Conservation (phyloP, 352 stramenopile genomes). For the Halophytophthora polymorphica region DNA sequence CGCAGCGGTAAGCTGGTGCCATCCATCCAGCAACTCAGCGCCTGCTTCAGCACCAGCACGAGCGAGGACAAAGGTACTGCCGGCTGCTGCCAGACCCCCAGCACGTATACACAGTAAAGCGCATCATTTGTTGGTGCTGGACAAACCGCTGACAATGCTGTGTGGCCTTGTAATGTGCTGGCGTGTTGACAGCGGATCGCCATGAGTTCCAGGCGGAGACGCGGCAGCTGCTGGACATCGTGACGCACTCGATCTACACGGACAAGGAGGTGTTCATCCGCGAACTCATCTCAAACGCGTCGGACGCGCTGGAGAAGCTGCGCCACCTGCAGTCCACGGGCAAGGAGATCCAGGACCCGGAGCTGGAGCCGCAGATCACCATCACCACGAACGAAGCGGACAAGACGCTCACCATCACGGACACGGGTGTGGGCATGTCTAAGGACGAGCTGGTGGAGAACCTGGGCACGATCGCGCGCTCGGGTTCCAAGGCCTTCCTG, state of each 20-base stretch:
- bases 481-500: constrained; percentile 96
- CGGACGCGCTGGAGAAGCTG: constrained; percentile 98
- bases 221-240: constrained; percentile 94
- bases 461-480: constrained; percentile 98
- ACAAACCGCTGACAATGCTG: constrained; percentile 2
- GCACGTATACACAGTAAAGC: not conserved
- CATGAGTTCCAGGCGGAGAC: constrained; percentile 96
- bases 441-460: constrained; percentile 96
- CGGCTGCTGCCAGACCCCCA: not conserved
- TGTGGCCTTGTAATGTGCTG: not conserved
- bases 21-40: constrained; percentile 32
- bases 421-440: constrained; percentile 98
- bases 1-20: constrained; percentile 24
- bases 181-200: constrained; percentile 41
- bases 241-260: constrained; percentile 99
- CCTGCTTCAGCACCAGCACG: constrained; percentile 36
- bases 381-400: constrained; percentile 95
- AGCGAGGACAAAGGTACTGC: constrained; percentile 35
- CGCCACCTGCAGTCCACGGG: constrained; percentile 90
- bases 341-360: constrained; percentile 62
- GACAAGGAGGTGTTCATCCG: constrained; percentile 99
- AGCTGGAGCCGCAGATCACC: constrained; percentile 94
- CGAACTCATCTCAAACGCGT: constrained; percentile 99
- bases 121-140: not conserved
- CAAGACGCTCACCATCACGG: constrained; percentile 96